phyloP scores from a whole-genome alignment of 257 asterid genomes.

The Rubia yunnanensis region DNA sequence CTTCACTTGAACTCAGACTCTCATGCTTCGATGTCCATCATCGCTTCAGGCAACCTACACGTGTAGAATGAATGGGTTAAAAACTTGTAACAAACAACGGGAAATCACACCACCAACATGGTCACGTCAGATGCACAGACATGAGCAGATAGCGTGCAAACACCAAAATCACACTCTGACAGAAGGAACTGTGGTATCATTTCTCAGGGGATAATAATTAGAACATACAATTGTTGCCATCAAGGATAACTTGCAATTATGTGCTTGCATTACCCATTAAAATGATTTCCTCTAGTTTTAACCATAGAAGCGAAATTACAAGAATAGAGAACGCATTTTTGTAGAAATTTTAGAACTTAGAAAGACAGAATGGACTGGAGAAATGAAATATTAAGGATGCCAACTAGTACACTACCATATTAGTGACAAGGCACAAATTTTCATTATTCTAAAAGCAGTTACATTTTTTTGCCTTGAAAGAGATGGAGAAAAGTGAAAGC shows the following conservation, averaged over 20 bases:
- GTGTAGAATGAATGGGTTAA: not conserved
- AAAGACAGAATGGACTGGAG: too few relatives aligned
- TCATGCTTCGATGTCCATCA: not conserved
- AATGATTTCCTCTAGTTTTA: not conserved
- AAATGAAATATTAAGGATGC: too few relatives aligned
- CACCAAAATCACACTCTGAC: not conserved
- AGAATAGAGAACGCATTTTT: too few relatives aligned
- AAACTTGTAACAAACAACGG: not conserved
- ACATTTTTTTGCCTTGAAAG: not conserved
- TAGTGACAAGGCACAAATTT: not conserved
- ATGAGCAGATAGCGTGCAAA: not conserved
- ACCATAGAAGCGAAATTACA: too few relatives aligned
- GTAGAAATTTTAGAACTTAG: too few relatives aligned
- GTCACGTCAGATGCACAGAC: too few relatives aligned
- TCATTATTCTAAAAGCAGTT: not conserved
- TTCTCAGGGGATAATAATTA: not conserved
- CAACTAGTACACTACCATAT: too few relatives aligned
- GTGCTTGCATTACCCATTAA: not conserved
- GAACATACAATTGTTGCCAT: not conserved
- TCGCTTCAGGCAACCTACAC: slow-evolving; percentile 4
- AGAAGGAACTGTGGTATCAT: not conserved
- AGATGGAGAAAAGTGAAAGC: not conserved
- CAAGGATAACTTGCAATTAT: not conserved
- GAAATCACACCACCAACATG: not conserved
- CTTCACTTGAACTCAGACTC: not conserved